Percentiles rank a stretch among this genome's conserved stretches.
phyloP scores from a whole-genome alignment of 345 rosid genomes.

The Brassica cretica region DNA sequence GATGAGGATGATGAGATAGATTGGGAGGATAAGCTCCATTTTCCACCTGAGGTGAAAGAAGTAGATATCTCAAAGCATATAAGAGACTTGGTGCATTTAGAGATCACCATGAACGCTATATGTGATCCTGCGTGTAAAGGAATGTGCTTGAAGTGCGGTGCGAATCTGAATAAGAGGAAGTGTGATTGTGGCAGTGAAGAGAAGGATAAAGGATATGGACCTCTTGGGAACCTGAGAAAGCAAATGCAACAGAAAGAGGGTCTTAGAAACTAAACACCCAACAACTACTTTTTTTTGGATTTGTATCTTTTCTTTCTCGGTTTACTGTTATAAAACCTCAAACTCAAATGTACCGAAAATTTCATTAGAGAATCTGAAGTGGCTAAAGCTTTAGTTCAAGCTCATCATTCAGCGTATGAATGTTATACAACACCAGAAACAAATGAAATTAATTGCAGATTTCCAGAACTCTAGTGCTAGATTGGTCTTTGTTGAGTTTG shows the following conservation, averaged over 20 bases:
- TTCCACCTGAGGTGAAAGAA: constrained; percentile 65
- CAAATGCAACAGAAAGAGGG: constrained; percentile 57
- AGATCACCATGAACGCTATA: constrained; percentile 61
- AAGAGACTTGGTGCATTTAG: constrained; percentile 81
- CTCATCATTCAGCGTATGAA: not conserved
- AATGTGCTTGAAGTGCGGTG: constrained; percentile 73
- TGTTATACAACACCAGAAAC: not conserved
- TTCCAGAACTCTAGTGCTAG: not conserved
- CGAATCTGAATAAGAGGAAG: constrained; percentile 60
- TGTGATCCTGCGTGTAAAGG: constrained; percentile 82
- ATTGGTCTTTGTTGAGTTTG: not conserved
- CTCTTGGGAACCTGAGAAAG: constrained; percentile 63
- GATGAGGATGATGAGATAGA: constrained; percentile 60
- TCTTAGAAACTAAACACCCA: constrained; percentile 19
- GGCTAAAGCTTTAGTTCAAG: constrained; percentile 5
- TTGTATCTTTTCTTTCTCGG: constrained; percentile 3
- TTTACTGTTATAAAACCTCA: constrained; percentile 5
- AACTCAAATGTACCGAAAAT: constrained; percentile 11
- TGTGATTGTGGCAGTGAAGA: constrained; percentile 61
- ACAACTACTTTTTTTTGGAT: not conserved
- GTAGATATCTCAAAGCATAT: constrained; percentile 81
- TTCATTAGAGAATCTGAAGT: not conserved
- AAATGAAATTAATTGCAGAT: not conserved
- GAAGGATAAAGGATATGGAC: constrained; percentile 55
- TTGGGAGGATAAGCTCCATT: constrained; percentile 79